Conservation (phyloP, 345 rosid genomes). For the rapeseed (Brassica napus) region Da-Ae NC_063447.1:8436001-8436500, state of each 20-base stretch:
- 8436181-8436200: slow-evolving; percentile 81
- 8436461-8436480: slow-evolving; percentile 17
- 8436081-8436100: slow-evolving; percentile 40
- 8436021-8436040: slow-evolving; percentile 34
- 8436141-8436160: slow-evolving; percentile 68
- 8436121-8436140: slow-evolving; percentile 58
- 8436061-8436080: slow-evolving; percentile 5
- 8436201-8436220: slow-evolving; percentile 57
- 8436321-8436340: slow-evolving; percentile 94
- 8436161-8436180: slow-evolving; percentile 87
- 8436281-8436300: slow-evolving; percentile 27
- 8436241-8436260: slow-evolving; percentile 11
- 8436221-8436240: slow-evolving; percentile 16
- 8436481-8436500: slow-evolving; percentile 26
- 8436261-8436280: slow-evolving; percentile 24
- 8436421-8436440: slow-evolving; percentile 81
- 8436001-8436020: slow-evolving; percentile 95
- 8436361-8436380: slow-evolving; percentile 94
- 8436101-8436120: slow-evolving; percentile 88
- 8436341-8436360: slow-evolving; percentile 85
- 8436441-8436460: neutral
- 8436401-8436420: slow-evolving; percentile 62
- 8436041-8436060: slow-evolving; percentile 16
- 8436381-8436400: slow-evolving; percentile 91
- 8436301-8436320: slow-evolving; percentile 71